phyloP scores from a whole-genome alignment of 306 rosid genomes.

The Echinosophora koreensis region DNA sequence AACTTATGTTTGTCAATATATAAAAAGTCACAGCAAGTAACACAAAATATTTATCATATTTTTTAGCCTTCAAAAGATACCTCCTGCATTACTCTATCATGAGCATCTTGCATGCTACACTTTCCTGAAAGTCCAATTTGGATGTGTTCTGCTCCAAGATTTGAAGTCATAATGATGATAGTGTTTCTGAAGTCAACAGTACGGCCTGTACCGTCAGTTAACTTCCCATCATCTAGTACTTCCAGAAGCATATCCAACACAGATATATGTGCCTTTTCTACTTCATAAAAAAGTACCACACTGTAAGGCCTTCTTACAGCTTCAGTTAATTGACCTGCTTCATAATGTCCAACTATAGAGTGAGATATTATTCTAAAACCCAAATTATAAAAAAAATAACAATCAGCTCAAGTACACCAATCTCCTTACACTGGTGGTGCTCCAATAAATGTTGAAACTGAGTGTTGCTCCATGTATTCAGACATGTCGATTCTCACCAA shows the following conservation, averaged over 20 bases:
- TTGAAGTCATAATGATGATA: slow-evolving; percentile 90
- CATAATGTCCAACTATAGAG: slow-evolving; percentile 73
- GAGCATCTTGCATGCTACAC: slow-evolving; percentile 79
- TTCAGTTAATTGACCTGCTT: slow-evolving; percentile 97
- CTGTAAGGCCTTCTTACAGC: slow-evolving; percentile 93
- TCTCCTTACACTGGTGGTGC: slow-evolving; percentile 91
- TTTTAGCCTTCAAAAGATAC: slow-evolving; percentile 38
- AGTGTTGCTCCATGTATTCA: slow-evolving; percentile 94
- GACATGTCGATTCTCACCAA: slow-evolving; percentile 93
- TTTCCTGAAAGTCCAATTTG: slow-evolving; percentile 75
- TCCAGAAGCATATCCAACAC: slow-evolving; percentile 86
- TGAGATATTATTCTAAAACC: not conserved
- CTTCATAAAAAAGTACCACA: slow-evolving; percentile 91
- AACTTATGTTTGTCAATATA: not conserved
- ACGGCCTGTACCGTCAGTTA: slow-evolving; percentile 94
- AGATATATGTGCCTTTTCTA: slow-evolving; percentile 85
- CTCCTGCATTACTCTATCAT: slow-evolving; percentile 78
- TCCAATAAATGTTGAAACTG: slow-evolving; percentile 84
- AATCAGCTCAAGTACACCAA: no score
- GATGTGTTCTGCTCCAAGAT: slow-evolving; percentile 92
- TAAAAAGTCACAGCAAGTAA: not conserved
- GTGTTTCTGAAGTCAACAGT: slow-evolving; percentile 89
- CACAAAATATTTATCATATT: no score
- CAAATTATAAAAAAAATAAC: not conserved
- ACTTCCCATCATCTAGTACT: slow-evolving; percentile 90